Evolutionary conservation across 495 filamentous ascomycete species (phyloP).

Genomic region (Pyrenula aspistea): DNA sequence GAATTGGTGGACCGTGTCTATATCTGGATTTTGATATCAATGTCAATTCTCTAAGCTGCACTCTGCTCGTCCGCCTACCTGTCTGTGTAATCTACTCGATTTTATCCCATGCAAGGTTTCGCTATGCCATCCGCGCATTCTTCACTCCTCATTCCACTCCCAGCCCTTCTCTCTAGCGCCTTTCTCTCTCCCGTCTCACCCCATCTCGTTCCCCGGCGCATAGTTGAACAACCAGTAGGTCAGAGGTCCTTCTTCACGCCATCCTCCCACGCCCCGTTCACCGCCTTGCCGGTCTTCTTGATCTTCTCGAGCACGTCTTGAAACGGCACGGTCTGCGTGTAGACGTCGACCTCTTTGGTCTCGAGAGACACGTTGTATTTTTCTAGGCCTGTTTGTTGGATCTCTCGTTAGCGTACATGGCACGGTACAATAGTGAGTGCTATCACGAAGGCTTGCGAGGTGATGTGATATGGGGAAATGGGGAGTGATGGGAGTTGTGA

Average conservation of each 20-base stretch:
- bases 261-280: slow-evolving; percentile 61
- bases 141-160: no score
- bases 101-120: no score
- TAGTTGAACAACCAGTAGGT: no score
- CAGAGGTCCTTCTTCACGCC: slow-evolving; percentile 11
- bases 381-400: slow-evolving; percentile 55
- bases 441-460: slow-evolving; percentile 1
- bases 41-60: no score
- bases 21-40: no score
- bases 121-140: no score
- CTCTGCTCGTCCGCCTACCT: no score
- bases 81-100: no score
- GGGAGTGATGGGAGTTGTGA: not conserved
- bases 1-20: no score
- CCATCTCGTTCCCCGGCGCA: no score
- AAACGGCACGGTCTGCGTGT: slow-evolving; percentile 53
- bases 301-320: slow-evolving; percentile 77
- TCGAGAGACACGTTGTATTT: slow-evolving; percentile 79
- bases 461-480: not conserved
- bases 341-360: slow-evolving; percentile 61
- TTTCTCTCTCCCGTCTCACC: no score
- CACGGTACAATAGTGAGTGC: not conserved
- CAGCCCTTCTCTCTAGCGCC: no score
- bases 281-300: slow-evolving; percentile 89
- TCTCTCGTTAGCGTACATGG: not conserved